Conservation (phyloP, 139 green algal genomes). For the Chara braunii region DNA sequence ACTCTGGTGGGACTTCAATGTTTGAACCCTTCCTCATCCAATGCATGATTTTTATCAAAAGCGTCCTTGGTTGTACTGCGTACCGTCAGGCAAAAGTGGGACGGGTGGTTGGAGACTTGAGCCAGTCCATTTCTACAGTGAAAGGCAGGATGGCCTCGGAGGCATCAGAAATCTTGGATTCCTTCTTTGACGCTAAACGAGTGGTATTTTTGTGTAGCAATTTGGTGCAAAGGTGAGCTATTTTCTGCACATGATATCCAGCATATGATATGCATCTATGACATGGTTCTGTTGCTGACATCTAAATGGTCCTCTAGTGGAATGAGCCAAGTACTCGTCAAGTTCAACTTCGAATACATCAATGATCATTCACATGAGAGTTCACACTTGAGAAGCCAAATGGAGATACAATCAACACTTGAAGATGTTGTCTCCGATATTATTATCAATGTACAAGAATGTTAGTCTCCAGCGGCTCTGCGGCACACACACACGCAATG, state of each 20-base stretch:
- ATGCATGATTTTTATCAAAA: constrained; percentile 54
- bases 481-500: too few relatives aligned
- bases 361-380: too few relatives aligned
- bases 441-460: too few relatives aligned
- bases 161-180: neutral
- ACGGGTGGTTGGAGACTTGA: constrained; percentile 4
- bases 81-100: constrained; percentile 18
- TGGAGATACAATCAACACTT: too few relatives aligned
- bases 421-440: too few relatives aligned
- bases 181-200: neutral
- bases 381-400: too few relatives aligned
- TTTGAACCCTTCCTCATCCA: constrained; percentile 48
- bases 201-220: constrained; percentile 8
- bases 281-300: too few relatives aligned
- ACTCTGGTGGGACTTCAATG: neutral
- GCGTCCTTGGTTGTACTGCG: constrained; percentile 35
- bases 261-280: too few relatives aligned
- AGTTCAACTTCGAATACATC: too few relatives aligned
- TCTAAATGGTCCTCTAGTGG: too few relatives aligned
- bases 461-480: too few relatives aligned
- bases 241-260: neutral
- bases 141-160: constrained; percentile 6
- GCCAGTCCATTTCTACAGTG: neutral
- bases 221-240: constrained; percentile 33
- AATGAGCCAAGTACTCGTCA: too few relatives aligned